Base-by-base conservation (phyloP, 2,329 filamentous ascomycete genomes). In the Diaporthe amygdali region DNA sequence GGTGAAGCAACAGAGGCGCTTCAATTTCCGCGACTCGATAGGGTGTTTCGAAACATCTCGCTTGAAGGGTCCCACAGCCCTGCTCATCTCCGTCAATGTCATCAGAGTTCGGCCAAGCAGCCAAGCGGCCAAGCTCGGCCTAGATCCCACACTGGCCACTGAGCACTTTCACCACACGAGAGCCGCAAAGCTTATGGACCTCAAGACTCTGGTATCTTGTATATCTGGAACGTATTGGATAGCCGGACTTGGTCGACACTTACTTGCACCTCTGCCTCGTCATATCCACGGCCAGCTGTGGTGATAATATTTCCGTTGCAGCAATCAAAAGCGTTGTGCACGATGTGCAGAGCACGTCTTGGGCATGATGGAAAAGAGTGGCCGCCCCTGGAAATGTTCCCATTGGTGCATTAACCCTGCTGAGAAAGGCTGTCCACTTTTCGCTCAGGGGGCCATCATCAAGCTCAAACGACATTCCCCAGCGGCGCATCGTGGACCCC, bases 21-120 rank as follows among this genome's bases (percentile, higher is more conserved):
- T 49, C 59, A 70, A 63, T 67, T 63, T 54, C 52, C 52, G 27
- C 32, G 46, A 54, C 44, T 61, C 61, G 41, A 39, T 46, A 61
- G 20, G 54, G 55, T 46, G 71, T 70, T 70, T 72, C 63, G 71
- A 72, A 72, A 72, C 71, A 66, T 44, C 17, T 72, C 71, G 71
- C 71, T 68, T 67, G 61, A 44, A n/a, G 63, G 63, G 41, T 56
- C 71, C 22, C 61, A 44, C 39, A 56, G 54, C 44, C 71, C 71
- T 72, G 68, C 27, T 72, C 68, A 72, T 72, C 59, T 72, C 71
- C 68, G 71, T 47, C 59, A 63, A 63, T 17, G 56, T 20, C 41
- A 25, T 63, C 56, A 47, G 22, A 63, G 25, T 41, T 20, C 20
- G 56, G 56, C 20, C 37, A 25, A 32, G 46, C 55, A 20, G 44